Percentiles rank a stretch among this genome's conserved stretches.
These are phyloP conservation scores for Phytophthora citricola DNA, from an alignment of 352 stramenopile genomes.

Conservation along the genomic window DNA sequence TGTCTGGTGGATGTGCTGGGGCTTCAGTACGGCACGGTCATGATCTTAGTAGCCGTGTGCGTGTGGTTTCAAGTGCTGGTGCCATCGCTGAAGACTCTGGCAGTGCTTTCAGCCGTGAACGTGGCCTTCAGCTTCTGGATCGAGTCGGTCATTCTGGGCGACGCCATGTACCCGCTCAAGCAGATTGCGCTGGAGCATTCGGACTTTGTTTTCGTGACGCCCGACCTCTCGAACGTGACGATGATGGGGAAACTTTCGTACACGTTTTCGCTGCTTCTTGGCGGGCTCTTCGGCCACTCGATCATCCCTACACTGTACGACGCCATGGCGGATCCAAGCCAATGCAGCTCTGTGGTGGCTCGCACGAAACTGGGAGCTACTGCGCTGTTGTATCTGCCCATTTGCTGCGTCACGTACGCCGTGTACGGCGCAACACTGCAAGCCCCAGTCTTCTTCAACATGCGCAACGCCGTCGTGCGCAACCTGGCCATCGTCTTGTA, in stretches of 20 bases:
- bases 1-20: slow-evolving; percentile 72
- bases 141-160: slow-evolving; percentile 80
- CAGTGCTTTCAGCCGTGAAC: slow-evolving; percentile 71
- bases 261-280: slow-evolving; percentile 69
- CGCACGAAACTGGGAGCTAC: slow-evolving; percentile 62
- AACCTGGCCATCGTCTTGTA: slow-evolving; percentile 81
- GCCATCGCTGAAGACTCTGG: slow-evolving; percentile 63
- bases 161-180: slow-evolving; percentile 85
- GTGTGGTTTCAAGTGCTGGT: slow-evolving; percentile 79
- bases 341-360: slow-evolving; percentile 58
- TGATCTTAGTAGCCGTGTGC: slow-evolving; percentile 54
- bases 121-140: slow-evolving; percentile 85
- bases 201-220: slow-evolving; percentile 71
- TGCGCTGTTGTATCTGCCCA: slow-evolving; percentile 67
- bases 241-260: slow-evolving; percentile 74
- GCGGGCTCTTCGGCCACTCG: slow-evolving; percentile 74
- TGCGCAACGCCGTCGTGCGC: slow-evolving; percentile 77
- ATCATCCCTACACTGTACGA: slow-evolving; percentile 83
- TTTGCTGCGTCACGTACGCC: slow-evolving; percentile 80
- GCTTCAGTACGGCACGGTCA: slow-evolving; percentile 58
- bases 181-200: slow-evolving; percentile 71
- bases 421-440: slow-evolving; percentile 80
- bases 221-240: slow-evolving; percentile 59
- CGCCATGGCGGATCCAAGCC: slow-evolving; percentile 64
- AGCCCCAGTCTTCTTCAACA: slow-evolving; percentile 85